Evolutionary conservation across 129 eudicot genomes (phyloP).

Genomic region (Smallanthus sonchifolius): DNA sequence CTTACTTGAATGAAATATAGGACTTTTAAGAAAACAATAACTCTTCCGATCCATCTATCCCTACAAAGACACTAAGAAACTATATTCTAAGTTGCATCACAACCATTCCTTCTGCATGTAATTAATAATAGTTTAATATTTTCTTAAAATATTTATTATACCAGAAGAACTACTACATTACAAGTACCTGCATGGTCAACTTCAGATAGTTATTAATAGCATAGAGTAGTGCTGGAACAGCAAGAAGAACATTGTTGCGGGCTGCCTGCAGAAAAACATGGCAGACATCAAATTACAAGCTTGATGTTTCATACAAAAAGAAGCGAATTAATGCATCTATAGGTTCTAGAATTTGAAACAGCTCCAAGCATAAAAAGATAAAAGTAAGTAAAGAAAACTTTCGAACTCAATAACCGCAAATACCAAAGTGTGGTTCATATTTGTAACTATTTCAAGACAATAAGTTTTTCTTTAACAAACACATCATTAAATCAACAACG

Average conservation of each 20-base stretch:
- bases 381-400: constrained; percentile 4
- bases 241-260: constrained; percentile 90
- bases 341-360: constrained; percentile 6
- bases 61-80: not conserved
- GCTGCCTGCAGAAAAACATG: constrained; percentile 75
- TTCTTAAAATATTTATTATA: constrained; percentile 2
- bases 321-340: not conserved
- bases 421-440: not conserved
- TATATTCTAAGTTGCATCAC: constrained; percentile 10
- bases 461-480: not conserved
- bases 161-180: constrained; percentile 4
- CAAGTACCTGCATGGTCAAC: constrained; percentile 90
- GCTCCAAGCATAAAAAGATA: not conserved
- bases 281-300: constrained; percentile 10
- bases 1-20: too few species aligned
- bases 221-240: constrained; percentile 96
- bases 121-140: not conserved
- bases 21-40: not conserved
- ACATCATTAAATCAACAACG: not conserved
- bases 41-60: not conserved
- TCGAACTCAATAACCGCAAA: not conserved
- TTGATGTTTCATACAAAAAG: not conserved
- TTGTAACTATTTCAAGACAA: constrained; percentile 5
- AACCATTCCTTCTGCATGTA: constrained; percentile 9
- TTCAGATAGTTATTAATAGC: constrained; percentile 94